These are phyloP conservation scores for sorghum (Sorghum bicolor) DNA, from an alignment of 176 grass and related monocot genomes.

Conservation along the genomic window DNA sequence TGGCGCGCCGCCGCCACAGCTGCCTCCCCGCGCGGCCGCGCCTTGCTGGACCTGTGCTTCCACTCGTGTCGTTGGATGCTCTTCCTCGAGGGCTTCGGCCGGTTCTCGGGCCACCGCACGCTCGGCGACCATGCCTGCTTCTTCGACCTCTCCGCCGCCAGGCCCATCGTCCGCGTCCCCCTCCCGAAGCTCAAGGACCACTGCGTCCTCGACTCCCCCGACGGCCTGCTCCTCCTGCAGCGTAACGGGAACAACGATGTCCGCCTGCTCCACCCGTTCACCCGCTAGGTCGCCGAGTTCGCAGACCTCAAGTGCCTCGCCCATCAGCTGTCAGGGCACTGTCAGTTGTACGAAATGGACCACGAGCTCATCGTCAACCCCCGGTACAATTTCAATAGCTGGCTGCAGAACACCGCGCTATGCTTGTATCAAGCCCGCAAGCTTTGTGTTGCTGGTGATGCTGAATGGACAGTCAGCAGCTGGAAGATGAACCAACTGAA, in stretches of 20 bases:
- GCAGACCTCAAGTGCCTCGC: not conserved
- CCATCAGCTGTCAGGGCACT: not conserved
- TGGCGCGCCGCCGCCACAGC: slow-evolving; percentile 18
- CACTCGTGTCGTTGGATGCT: not conserved
- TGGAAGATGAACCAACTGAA: slow-evolving; percentile 20
- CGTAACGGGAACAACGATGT: not conserved
- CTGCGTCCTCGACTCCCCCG: slow-evolving; percentile 27
- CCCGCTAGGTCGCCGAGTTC: slow-evolving; percentile 1
- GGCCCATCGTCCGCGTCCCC: slow-evolving; percentile 4
- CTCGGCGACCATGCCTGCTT: not conserved
- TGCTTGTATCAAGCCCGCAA: not conserved
- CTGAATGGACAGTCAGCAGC: not conserved
- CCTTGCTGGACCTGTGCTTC: not conserved
- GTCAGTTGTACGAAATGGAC: not conserved
- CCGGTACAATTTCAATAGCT: not conserved
- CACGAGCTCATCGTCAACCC: not conserved
- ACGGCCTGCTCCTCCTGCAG: slow-evolving; percentile 25
- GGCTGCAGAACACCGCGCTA: not conserved
- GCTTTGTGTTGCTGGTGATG: slow-evolving; percentile 4
- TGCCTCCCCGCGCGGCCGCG: not conserved
- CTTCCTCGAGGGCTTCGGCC: slow-evolving; percentile 13
- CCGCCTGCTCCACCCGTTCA: slow-evolving; percentile 26
- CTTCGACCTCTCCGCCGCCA: slow-evolving; percentile 16
- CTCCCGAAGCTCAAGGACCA: slow-evolving; percentile 9
- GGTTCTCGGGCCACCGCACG: slow-evolving; percentile 10